phyloP scores from a whole-genome alignment of 2,329 filamentous ascomycete genomes.

The Ophiosphaerella narmari region DNA sequence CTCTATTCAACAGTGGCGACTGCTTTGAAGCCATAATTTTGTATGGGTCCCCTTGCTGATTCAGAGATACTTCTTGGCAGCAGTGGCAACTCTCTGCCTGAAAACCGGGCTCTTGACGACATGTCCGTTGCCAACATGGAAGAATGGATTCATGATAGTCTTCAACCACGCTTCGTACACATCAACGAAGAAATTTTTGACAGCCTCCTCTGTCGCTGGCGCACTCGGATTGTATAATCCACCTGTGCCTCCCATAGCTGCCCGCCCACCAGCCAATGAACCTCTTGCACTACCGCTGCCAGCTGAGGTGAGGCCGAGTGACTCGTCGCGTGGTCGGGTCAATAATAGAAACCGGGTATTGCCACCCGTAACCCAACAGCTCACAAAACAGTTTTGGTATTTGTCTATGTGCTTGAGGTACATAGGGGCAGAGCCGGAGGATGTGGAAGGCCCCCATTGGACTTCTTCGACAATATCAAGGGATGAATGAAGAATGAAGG shows the following conservation, averaged over 20 bases:
- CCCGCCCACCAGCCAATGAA: constrained; percentile 38
- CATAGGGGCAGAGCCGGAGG: constrained; percentile 56
- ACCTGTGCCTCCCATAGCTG: constrained; percentile 26
- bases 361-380: constrained; percentile 88
- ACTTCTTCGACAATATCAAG: constrained; percentile 95
- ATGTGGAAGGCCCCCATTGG: constrained; percentile 71
- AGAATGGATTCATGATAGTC: constrained; percentile 96
- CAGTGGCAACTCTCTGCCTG: constrained; percentile 76
- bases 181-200: constrained; percentile 91
- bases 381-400: constrained; percentile 95
- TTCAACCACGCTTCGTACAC: constrained; percentile 98
- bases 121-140: constrained; percentile 81
- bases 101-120: constrained; percentile 88
- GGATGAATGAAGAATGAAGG: constrained; percentile 93
- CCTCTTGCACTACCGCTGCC: constrained; percentile 30
- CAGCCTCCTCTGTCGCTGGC: constrained; percentile 91
- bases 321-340: constrained; percentile 70
- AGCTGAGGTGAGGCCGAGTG: constrained; percentile 25
- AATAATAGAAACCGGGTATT: constrained; percentile 95
- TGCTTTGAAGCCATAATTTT: too few species aligned
- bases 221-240: constrained; percentile 77
- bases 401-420: constrained; percentile 97
- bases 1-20: too few species aligned
- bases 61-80: constrained; percentile 90
- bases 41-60: background rate